A percentile compares a stretch with the other conserved stretches of the same genome.
These are phyloP conservation scores for Aspergillus sp. DNA, from an alignment of 2,329 filamentous ascomycete genomes.

Conservation along the genomic window DNA sequence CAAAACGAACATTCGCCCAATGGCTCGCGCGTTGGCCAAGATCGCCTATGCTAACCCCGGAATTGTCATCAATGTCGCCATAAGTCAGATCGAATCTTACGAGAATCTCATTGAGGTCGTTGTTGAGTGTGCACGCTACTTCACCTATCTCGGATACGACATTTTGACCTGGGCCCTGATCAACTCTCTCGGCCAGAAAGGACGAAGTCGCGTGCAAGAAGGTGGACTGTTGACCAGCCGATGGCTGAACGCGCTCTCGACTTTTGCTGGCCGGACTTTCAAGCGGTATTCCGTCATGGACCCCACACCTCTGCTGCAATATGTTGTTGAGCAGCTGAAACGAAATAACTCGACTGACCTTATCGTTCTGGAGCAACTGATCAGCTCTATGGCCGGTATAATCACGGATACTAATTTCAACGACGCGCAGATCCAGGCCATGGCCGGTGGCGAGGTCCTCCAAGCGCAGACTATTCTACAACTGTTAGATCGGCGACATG, in stretches of 20 bases:
- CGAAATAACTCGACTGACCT: slow-evolving; percentile 84
- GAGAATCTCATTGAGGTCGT: slow-evolving; percentile 93
- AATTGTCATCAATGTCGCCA: slow-evolving; percentile 82
- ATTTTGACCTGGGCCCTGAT: slow-evolving; percentile 90
- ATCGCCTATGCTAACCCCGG: slow-evolving; percentile 89
- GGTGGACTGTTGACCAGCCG: slow-evolving; percentile 76
- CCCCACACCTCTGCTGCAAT: slow-evolving; percentile 79
- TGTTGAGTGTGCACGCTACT: slow-evolving; percentile 91
- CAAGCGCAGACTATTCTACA: slow-evolving; percentile 77
- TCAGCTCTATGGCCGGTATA: slow-evolving; percentile 91
- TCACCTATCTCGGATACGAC: slow-evolving; percentile 88
- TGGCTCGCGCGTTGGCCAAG: slow-evolving; percentile 86
- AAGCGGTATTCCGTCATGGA: slow-evolving; percentile 81
- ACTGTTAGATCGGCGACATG: slow-evolving; percentile 77
- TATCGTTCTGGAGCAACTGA: slow-evolving; percentile 85
- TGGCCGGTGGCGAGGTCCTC: slow-evolving; percentile 80
- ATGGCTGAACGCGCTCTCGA: slow-evolving; percentile 86
- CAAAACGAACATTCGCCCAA: slow-evolving; percentile 78
- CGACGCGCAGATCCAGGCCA: slow-evolving; percentile 79
- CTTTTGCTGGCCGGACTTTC: slow-evolving; percentile 89
- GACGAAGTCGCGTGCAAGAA: slow-evolving; percentile 58
- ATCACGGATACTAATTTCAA: slow-evolving; percentile 83
- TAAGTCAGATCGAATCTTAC: slow-evolving; percentile 90
- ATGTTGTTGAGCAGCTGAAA: slow-evolving; percentile 80
- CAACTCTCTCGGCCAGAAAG: slow-evolving; percentile 61